Base-by-base conservation (phyloP, 176 grass and related monocot species). In the Hordeum marinum region DNA sequence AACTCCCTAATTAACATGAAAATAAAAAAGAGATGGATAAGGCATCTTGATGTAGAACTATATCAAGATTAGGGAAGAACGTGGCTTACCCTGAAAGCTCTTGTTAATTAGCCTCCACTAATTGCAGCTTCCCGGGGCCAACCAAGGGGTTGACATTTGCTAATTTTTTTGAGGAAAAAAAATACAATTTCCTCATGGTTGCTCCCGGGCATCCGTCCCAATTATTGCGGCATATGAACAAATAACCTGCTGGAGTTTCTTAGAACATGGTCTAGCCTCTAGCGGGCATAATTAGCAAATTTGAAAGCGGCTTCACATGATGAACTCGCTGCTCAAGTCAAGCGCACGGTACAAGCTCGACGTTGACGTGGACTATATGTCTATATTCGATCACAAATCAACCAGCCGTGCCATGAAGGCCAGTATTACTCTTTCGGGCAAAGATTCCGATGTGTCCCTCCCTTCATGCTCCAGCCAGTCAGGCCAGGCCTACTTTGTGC, bases 101-200 rank as follows among this genome's bases (percentile, higher is more conserved):
- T 61, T n/a, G n/a, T 7, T 35, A 21, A 61, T 67, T 72, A 79
- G 41, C 26, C 7, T 15, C 40, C 58, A 9, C 81, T 73, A 73
- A 57, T 35, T 26, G 35, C 80, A 88, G 8, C 74, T 3, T 55
- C 66, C 29, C 48, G 0, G 54, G 40, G 70, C 40, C 10, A 23
- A 7, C 80, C 65, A 31, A n/a, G 43, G 24, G 59, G 41, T 82
- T 76, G 79, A 76, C 79, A 82, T 82, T 82, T 61, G 48, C 35
- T 11, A 1, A 1, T 48, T 81, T 6, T 68, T n/a, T 35, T 60
- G 14, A 43, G 5, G 3, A 7, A 55, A 11, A 55, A 11, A 17
- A 2, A 61, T 11, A 26, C 6, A 20, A 20, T 12, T 79, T 63
- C 8, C 36, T 27, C 7, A 35, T 29, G 46, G 65, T 36, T 82